A percentile compares a stretch with the other conserved stretches of the same genome.
phyloP scores from a whole-genome alignment of 2,329 filamentous ascomycete genomes.

The Diaporthe sp. region DNA sequence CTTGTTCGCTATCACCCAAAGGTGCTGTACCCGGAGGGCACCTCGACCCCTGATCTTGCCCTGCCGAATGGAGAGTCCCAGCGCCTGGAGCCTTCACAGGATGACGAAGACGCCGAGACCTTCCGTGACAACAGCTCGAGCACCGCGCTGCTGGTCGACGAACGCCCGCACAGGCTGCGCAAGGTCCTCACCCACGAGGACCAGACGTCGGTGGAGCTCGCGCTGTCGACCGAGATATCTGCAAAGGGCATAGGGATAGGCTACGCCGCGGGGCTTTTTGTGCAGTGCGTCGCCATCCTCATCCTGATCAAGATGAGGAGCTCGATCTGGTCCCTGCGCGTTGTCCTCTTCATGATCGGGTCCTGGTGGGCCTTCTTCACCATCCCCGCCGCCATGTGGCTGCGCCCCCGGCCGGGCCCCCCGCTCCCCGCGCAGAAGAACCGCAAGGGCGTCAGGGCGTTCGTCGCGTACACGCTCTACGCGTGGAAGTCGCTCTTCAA shows the following conservation, averaged over 20 bases:
- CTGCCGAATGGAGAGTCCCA: conserved; percentile 48
- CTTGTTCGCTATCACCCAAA: conserved; percentile 87
- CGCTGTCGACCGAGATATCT: conserved; percentile 89
- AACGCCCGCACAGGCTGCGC: conserved; percentile 46
- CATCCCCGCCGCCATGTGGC: conserved; percentile 86
- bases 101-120: conserved; percentile 42
- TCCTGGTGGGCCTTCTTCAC: conserved; percentile 95
- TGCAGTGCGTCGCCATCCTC: conserved; percentile 84
- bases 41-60: conserved; percentile 45
- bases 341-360: conserved; percentile 89
- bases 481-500: conserved; percentile 89
- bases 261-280: conserved; percentile 85
- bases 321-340: conserved; percentile 84
- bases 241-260: conserved; percentile 94
- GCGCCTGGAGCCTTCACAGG: conserved; percentile 44
- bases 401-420: conserved; percentile 89
- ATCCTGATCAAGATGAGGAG: conserved; percentile 79
- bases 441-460: conserved; percentile 56
- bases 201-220: conserved; percentile 74
- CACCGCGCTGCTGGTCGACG: conserved; percentile 56
- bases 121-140: conserved; percentile 52
- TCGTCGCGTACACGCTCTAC: conserved; percentile 79
- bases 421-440: conserved; percentile 65
- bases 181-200: conserved; percentile 56
- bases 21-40: conserved; percentile 43